Evolutionary conservation across 441 rosid species (phyloP).

Genomic region (Gossypium aridum): DNA sequence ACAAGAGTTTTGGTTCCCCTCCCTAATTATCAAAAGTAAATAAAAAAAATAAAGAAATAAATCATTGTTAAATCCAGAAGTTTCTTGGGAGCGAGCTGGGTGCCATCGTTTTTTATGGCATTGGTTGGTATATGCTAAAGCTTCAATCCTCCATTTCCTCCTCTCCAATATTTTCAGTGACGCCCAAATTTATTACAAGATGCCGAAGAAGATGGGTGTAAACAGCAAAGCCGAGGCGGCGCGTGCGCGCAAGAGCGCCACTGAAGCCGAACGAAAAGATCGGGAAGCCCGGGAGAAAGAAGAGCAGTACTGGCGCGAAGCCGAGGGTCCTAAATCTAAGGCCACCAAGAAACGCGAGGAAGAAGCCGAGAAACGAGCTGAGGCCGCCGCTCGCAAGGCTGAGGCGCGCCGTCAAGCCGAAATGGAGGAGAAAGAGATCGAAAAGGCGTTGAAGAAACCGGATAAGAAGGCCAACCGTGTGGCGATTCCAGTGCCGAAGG

Average conservation of each 20-base stretch:
- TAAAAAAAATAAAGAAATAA: too few species aligned
- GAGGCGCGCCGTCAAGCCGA: constrained; percentile 84
- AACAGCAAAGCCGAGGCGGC: constrained; percentile 95
- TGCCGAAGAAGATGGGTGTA: constrained; percentile 98
- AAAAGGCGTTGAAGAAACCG: constrained; percentile 58
- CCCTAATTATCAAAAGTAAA: too few species aligned
- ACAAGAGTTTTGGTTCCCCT: too few species aligned
- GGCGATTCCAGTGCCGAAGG: constrained; percentile 69
- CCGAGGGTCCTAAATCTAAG: constrained; percentile 71
- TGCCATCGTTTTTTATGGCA: too few species aligned
- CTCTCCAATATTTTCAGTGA: background rate
- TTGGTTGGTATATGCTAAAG: too few species aligned
- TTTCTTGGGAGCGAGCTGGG: too few species aligned
- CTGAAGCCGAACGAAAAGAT: constrained; percentile 66
- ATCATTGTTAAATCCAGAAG: too few species aligned
- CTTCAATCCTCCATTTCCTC: too few species aligned
- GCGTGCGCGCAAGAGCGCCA: constrained; percentile 61
- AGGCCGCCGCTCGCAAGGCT: constrained; percentile 48
- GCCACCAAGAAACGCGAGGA: constrained; percentile 87
- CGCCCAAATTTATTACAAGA: constrained; percentile 15
- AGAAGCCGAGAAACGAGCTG: constrained; percentile 82
- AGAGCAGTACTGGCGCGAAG: constrained; percentile 88
- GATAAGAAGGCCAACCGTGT: constrained; percentile 86
- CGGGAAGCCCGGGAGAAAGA: constrained; percentile 72
- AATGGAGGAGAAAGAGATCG: constrained; percentile 73